Evolutionary conservation across 148 eudicot genomes (phyloP).

Genomic region (Beta vulgaris): DNA sequence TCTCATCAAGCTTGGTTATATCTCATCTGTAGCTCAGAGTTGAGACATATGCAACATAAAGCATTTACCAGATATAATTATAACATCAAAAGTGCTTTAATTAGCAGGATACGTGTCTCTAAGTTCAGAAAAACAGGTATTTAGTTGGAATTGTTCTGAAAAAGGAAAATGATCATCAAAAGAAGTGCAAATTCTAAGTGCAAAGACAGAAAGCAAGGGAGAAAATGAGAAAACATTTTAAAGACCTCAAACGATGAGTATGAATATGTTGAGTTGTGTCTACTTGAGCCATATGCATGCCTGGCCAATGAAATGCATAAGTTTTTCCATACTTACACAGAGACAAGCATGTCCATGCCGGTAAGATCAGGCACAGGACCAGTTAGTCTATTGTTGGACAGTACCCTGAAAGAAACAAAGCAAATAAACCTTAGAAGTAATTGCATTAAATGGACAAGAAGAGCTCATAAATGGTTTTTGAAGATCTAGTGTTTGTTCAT

Average conservation of each 20-base stretch:
- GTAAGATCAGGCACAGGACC: conserved; percentile 71
- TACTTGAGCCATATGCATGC: neutral
- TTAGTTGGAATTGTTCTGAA: too few relatives aligned
- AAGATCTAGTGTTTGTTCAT: neutral
- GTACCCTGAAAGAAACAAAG: conserved; percentile 39
- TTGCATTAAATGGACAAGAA: neutral
- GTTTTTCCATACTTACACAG: conserved; percentile 48
- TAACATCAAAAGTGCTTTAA: neutral
- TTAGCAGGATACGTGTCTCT: too few relatives aligned
- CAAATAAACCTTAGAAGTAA: conserved; percentile 3
- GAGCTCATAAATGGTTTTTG: neutral
- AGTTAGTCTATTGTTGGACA: conserved; percentile 63
- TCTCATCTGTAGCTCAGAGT: neutral
- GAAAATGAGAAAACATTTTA: neutral
- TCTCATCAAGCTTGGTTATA: neutral
- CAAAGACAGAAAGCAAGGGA: neutral
- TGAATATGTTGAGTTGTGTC: neutral
- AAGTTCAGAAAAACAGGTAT: too few relatives aligned
- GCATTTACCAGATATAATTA: neutral
- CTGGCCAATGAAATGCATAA: neutral
- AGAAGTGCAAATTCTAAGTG: neutral
- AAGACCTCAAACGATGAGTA: neutral
- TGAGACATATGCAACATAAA: neutral
- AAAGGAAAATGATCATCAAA: too few relatives aligned
- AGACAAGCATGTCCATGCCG: conserved; percentile 51